Evolutionary conservation across 208 protist species (phyloP).

Genomic region (Crithidia sp.): DNA sequence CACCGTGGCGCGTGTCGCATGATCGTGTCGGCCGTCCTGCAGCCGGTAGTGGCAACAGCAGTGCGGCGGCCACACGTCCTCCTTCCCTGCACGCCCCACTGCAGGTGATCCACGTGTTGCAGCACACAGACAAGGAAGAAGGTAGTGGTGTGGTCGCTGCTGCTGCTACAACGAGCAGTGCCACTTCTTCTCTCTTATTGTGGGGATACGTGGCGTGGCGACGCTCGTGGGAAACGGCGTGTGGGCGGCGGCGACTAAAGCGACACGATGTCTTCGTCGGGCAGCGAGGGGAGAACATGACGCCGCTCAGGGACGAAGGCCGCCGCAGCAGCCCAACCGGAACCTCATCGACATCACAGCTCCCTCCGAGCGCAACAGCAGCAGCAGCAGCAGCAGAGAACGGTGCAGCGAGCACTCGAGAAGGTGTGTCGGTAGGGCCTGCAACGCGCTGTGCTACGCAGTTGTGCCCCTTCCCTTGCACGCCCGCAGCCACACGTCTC

Average conservation of each 20-base stretch:
- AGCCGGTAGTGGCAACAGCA: not conserved
- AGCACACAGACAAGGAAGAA: not conserved
- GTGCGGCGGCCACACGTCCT: not conserved
- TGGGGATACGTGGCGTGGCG: constrained; percentile 32
- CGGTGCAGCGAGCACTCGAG: not conserved
- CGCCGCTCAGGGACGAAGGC: not conserved
- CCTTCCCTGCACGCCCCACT: constrained; percentile 14
- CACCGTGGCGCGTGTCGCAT: not conserved
- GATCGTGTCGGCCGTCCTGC: not conserved
- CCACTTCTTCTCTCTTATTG: not conserved
- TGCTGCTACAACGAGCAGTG: too few relatives aligned
- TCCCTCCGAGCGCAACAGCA: too few relatives aligned
- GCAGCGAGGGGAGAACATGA: too few relatives aligned
- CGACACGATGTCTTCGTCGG: constrained; percentile 15
- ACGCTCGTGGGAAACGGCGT: constrained; percentile 29
- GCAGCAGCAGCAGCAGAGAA: not conserved
- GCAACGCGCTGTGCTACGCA: not conserved
- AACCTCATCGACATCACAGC: too few relatives aligned
- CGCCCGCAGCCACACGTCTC: not conserved
- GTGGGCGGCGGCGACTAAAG: constrained; percentile 15
- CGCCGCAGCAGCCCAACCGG: not conserved
- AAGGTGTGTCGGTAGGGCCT: not conserved
- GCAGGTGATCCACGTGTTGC: constrained; percentile 23
- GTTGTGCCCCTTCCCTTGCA: constrained; percentile 13
- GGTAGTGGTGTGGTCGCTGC: not conserved